Percentiles rank a stretch among this genome's conserved stretches.
These are phyloP conservation scores for Blastobotrys persicus DNA, from an alignment of 1,139 yeast genomes.

Conservation along the genomic window DNA sequence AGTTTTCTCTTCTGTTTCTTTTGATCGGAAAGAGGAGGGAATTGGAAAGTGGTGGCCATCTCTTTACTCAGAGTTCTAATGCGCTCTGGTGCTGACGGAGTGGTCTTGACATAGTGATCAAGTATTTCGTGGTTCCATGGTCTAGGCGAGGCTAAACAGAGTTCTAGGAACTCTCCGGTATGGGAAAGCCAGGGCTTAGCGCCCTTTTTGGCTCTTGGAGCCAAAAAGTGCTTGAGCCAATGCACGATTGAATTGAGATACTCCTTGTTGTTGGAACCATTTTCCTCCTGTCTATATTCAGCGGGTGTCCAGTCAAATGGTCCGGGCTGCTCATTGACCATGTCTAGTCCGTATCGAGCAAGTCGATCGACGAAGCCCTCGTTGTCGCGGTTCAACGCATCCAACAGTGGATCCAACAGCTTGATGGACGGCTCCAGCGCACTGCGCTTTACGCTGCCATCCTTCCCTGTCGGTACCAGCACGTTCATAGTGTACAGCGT, in stretches of 20 bases:
- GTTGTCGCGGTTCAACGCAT: conserved; percentile 16
- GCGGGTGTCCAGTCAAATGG: conserved; percentile 9
- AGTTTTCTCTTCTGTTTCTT: conserved; percentile 15
- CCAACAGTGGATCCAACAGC: conserved; percentile 28
- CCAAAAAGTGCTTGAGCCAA: conserved; percentile 20
- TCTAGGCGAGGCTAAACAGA: conserved; percentile 18
- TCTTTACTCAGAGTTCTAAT: conserved; percentile 11
- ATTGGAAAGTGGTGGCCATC: no score
- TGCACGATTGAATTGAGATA: conserved; percentile 7
- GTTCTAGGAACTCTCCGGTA: conserved; percentile 12
- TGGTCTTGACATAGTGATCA: conserved; percentile 10
- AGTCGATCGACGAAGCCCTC: conserved; percentile 24
- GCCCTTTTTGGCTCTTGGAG: conserved; percentile 13
- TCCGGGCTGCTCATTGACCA: conserved; percentile 16
- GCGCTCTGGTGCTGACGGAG: background rate
- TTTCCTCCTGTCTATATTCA: conserved; percentile 9
- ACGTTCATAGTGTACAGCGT: conserved; percentile 33
- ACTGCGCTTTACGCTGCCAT: conserved; percentile 16
- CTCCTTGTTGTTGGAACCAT: background rate
- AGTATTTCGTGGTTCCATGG: conserved; percentile 19
- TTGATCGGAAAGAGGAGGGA: no score
- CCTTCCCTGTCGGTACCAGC: conserved; percentile 29
- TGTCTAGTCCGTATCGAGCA: conserved; percentile 19
- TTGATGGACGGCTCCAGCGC: conserved; percentile 17
- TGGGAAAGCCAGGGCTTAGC: conserved; percentile 14